Conservation (phyloP, 768 basidiomycete species). For the Rhizopogon salebrosus region DNA sequence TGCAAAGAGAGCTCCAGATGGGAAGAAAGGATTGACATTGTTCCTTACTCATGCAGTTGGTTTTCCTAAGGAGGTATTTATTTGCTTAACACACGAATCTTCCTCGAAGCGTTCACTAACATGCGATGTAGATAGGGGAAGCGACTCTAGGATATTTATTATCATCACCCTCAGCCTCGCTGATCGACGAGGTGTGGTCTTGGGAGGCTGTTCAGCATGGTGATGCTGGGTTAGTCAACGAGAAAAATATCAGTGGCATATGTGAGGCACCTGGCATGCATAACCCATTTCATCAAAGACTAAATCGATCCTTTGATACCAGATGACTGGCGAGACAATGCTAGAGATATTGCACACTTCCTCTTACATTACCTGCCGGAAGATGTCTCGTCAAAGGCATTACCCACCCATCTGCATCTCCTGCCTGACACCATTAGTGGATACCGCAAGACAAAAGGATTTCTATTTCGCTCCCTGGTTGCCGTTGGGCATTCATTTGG, state of each 20-base stretch:
- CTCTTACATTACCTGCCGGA: conserved; percentile 61
- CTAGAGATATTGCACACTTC: conserved; percentile 76
- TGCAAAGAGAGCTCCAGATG: conserved; percentile 26
- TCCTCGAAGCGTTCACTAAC: background rate
- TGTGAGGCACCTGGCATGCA: conserved; percentile 37
- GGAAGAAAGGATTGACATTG: conserved; percentile 49
- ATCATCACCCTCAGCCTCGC: conserved; percentile 25
- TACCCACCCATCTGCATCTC: conserved; percentile 52
- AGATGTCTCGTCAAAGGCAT: conserved; percentile 17
- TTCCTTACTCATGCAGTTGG: conserved; percentile 84
- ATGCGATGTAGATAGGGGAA: conserved; percentile 67
- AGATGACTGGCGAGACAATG: conserved; percentile 79
- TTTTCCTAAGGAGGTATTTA: conserved; percentile 75
- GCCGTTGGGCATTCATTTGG: conserved; percentile 84
- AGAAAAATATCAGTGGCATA: conserved; percentile 43
- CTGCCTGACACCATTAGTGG: conserved; percentile 37
- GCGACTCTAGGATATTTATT: conserved; percentile 56
- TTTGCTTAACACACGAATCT: background rate
- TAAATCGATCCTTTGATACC: background rate
- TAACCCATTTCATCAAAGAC: background rate
- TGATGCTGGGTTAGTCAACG: conserved; percentile 71
- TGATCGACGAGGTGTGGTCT: conserved; percentile 71
- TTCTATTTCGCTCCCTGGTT: conserved; percentile 49
- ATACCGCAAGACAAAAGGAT: conserved; percentile 42
- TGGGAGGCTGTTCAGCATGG: conserved; percentile 85